Base-by-base conservation (phyloP, 2,329 filamentous ascomycete species). In the Calonectria naviculata region DNA sequence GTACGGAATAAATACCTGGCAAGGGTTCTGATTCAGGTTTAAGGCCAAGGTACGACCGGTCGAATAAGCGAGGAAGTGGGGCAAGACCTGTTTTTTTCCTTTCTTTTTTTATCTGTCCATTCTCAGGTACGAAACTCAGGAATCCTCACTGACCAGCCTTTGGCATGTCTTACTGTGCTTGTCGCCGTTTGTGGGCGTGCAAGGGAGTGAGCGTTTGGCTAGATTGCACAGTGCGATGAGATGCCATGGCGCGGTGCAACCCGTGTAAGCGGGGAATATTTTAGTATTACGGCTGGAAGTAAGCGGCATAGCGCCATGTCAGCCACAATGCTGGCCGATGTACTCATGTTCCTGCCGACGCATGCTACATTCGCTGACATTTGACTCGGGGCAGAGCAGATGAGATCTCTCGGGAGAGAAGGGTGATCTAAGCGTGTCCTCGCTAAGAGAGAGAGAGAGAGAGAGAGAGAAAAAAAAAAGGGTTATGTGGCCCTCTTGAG, bases 1-100 rank as follows among this genome's bases (percentile, higher is more conserved):
- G 34, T 34, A 58, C 24, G 31, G 52, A 38, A 58, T 58, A 58
- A 58, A 56, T 34, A 17, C 28, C 61, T 29, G 36, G 47, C 47
- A 29, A 31, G 24, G 52, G 52, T 46, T 46, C 52, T 67, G 64
- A 34, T 60, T 67, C 63, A 65, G 64, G 52, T 64, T 49, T 47
- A 60, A 36, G 26, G 52, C 29, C 52, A 58, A 58, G 36, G 52
- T 31, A 15, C 13, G 31, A 7, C 29, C 34, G 52, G 12, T 24
- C 31, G 24, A 38, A 52, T 29, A 52, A 58, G 52, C 52, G 52
- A 58, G n/a, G 31, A 24, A 36, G 52, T 58, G 52, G 52, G 52
- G 31, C 49, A 19, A 26, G 52, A 15, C 42, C 19, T 44, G 7
- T 12, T 46, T 7, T 9, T 12, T 26, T 26, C 15, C 1, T 13